Percentiles rank a stretch among this genome's conserved stretches.
phyloP scores from a whole-genome alignment of 2,329 filamentous ascomycete species.

The Emmonsiellopsis sp. region DNA sequence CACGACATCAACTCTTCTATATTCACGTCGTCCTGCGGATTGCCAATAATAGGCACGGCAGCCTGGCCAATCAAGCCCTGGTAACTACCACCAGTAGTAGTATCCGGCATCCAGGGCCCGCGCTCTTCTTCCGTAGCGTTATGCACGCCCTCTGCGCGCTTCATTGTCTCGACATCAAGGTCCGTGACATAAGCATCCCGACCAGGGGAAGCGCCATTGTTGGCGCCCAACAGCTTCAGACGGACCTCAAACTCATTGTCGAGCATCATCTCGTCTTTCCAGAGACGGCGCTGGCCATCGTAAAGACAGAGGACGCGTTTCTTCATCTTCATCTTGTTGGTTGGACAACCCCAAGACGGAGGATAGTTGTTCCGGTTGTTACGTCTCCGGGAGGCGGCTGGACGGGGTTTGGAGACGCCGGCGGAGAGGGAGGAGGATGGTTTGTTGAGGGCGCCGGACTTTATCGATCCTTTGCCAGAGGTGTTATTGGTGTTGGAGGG shows the following conservation, averaged over 20 bases:
- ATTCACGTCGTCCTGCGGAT: conserved; percentile 14
- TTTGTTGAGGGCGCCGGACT: conserved; percentile 33
- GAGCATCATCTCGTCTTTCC: conserved; percentile 99
- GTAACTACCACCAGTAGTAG: neutral
- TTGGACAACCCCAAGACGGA: conserved; percentile 82
- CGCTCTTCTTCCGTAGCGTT: conserved; percentile 76
- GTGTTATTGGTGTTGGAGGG: conserved; percentile 35
- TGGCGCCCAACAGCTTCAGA: conserved; percentile 68
- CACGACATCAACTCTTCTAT: conserved; percentile 18
- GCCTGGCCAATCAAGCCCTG: conserved; percentile 10
- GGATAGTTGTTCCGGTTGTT: conserved; percentile 94
- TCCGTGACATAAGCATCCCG: conserved; percentile 78
- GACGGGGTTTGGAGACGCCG: conserved; percentile 69
- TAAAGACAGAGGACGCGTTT: conserved; percentile 92
- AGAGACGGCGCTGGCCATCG: conserved; percentile 75
- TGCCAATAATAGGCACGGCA: conserved; percentile 9
- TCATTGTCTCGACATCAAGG: conserved; percentile 80
- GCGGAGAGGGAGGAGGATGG: conserved; percentile 47
- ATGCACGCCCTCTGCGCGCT: conserved; percentile 76
- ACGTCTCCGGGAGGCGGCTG: conserved; percentile 52
- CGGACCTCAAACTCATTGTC: conserved; percentile 91
- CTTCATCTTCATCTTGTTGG: conserved; percentile 95
- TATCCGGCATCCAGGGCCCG: conserved; percentile 53
- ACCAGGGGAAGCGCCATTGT: conserved; percentile 76
- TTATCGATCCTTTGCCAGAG: conserved; percentile 25